phyloP scores from a whole-genome alignment of 176 grass and related monocot genomes.

The Carex kokanica region DNA sequence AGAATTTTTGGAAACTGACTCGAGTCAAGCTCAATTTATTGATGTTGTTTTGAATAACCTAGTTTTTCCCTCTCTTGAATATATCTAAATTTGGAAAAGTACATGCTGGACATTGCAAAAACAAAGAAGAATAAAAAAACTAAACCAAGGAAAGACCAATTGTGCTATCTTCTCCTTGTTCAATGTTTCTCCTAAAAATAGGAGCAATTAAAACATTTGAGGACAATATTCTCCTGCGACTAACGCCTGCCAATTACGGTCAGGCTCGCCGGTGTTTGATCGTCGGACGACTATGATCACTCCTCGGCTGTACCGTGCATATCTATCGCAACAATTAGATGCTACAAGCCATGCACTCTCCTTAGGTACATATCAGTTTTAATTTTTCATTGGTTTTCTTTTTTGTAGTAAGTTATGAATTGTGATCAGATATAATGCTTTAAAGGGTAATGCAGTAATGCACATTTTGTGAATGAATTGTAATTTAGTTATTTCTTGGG shows the following conservation, averaged over 20 bases:
- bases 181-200: constrained; percentile 12
- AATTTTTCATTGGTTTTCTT: background rate
- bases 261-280: background rate
- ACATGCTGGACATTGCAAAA: background rate
- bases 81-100: constrained; percentile 29
- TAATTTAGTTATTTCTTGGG: background rate
- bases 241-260: constrained; percentile 1
- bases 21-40: background rate
- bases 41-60: background rate
- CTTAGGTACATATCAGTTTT: constrained; percentile 20
- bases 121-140: constrained; percentile 2
- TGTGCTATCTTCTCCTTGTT: background rate
- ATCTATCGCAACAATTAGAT: constrained; percentile 23
- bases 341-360: constrained; percentile 8
- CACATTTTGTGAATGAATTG: background rate
- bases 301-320: constrained; percentile 19
- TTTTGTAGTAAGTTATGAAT: background rate
- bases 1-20: background rate
- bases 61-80: constrained; percentile 1
- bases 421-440: background rate
- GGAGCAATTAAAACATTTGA: constrained; percentile 1
- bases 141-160: background rate
- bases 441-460: background rate
- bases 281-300: constrained; percentile 7
- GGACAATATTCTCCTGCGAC: background rate